Base-by-base conservation (phyloP, 2,329 filamentous ascomycete genomes). In the Diaporthe sp. region DNA sequence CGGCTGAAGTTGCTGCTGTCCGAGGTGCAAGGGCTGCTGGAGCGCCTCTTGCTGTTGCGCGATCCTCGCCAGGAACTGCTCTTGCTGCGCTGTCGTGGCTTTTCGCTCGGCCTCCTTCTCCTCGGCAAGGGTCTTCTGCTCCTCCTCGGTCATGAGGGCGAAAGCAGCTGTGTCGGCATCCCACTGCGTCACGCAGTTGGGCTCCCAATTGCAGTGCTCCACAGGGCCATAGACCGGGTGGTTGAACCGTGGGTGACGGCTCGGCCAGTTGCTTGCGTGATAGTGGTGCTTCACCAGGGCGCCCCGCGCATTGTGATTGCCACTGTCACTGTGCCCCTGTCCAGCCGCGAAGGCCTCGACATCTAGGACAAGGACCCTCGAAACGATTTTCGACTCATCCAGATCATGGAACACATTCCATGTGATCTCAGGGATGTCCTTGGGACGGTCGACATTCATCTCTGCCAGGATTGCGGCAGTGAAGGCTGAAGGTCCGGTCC, bases 231-330 rank as follows among this genome's bases (percentile, higher is more conserved):
- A 94, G 72, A 92, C 90, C 1, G 92, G 92, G 81, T 94, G 93
- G 63, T 86, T 91, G 84, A 89, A 93, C 42, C 93, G 87, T 1
- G 91, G 92, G 80, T 94, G 93, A 3, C 86, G 86, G 71, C 88
- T 89, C 3, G 92, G 93, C 93, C 93, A 94, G 76, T 91, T 90
- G 1, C 92, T 94, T 0, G 93, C 93, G 82, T 94, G 93, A 80
- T 94, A 95, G 82, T 94, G 92, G 81, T 95, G 93, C 82, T 92
- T 93, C 34, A 94, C 92, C 1, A 94, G 85, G 2, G 93, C 93
- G 28, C 88, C 88, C 70, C 91, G 87, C 1, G 92, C 88, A 71
- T 92, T 88, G 82, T 94, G 93, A 79, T 92, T 94, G 20, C 92
- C 92, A 0, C 92, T 93, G 80, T 94, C 90, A 0, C 92, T 94